These are phyloP conservation scores for Pterocarpus santalinus DNA, from an alignment of 306 rosid species.

Conservation along the genomic window DNA sequence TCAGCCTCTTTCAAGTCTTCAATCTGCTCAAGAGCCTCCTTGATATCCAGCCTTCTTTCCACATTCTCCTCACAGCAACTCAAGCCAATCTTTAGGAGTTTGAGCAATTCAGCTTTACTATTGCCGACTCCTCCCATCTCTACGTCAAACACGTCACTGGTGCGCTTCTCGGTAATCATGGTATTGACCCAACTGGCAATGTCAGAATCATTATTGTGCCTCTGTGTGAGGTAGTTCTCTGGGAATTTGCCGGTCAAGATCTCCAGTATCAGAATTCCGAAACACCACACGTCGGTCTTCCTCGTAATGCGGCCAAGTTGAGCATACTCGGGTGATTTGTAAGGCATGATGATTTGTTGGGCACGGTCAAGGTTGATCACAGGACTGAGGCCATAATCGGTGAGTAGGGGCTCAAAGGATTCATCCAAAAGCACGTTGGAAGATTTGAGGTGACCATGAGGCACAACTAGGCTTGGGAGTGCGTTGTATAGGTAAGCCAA, in stretches of 20 bases:
- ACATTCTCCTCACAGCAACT: constrained; percentile 94
- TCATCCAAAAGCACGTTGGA: constrained; percentile 82
- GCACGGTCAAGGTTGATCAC: constrained; percentile 74
- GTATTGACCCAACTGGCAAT: constrained; percentile 82
- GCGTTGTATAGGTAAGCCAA: constrained; percentile 68
- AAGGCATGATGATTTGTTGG: constrained; percentile 80
- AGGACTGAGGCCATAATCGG: constrained; percentile 76
- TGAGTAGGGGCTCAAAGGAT: constrained; percentile 69
- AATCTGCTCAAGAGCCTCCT: constrained; percentile 67
- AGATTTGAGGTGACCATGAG: constrained; percentile 95
- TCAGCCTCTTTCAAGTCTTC: constrained; percentile 64
- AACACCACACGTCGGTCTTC: constrained; percentile 89
- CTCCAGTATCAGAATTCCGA: constrained; percentile 86
- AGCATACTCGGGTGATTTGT: constrained; percentile 90
- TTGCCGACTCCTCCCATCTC: constrained; percentile 70
- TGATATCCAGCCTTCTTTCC: constrained; percentile 77
- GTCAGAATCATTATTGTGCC: constrained; percentile 60
- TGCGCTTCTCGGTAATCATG: constrained; percentile 78
- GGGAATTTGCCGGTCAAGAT: constrained; percentile 86
- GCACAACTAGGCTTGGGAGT: constrained; percentile 70
- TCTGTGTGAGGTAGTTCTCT: constrained; percentile 75
- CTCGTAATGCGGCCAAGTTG: constrained; percentile 76
- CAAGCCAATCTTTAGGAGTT: constrained; percentile 85
- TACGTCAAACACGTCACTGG: constrained; percentile 68
- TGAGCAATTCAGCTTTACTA: constrained; percentile 71